Evolutionary conservation across 2,329 filamentous ascomycete genomes (phyloP), one percentile per base, ranked within the genome.

Genomic region (Dactylellina drechsleri): DNA sequence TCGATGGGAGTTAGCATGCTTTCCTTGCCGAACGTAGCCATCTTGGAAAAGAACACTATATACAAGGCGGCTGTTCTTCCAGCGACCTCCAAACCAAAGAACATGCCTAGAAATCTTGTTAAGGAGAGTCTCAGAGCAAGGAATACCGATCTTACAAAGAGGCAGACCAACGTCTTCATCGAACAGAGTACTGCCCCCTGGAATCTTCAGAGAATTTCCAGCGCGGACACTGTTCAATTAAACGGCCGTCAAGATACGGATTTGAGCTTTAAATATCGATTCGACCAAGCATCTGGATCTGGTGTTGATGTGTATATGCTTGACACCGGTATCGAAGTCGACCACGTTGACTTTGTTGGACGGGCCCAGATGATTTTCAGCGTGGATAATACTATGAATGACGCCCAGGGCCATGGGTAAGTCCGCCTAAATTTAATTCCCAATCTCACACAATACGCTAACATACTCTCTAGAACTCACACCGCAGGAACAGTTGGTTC

Each of bases 321-420:
- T 58, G 84, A 85, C 77, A 84, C 84, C 2, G 84, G 84, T 3
- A 83, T 81, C 57, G 77, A 79, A 18, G 62, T 77, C 10, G 52
- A 77, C 2, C 76, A 79, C 31, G 76, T 76, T 28, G 79, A 80
- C 28, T 80, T 81, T 43, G 80, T 78, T 10, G 79, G 77, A 43
- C 68, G 79, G 36, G 79, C 78, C 4, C 78, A 67, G 47, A 78
- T 66, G 65, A 74, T 61, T 31, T 78, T 78, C 70, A 66, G 85
- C 82, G 80, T 87, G 78, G 83, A 83, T 3, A 85, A 88, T 57
- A 79, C 78, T 23, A 23, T 49, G n/a, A 49, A 54, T 20, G 72
- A 80, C 15, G 79, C 81, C 5, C 75, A 78, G 13, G 79, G 79
- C 10, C 88, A 89, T 78, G 88, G 89, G n/a, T 88, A 90, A 81